Evolutionary conservation across 2,329 filamentous ascomycete species (phyloP).

Genomic region (Didymella keratinophila): DNA sequence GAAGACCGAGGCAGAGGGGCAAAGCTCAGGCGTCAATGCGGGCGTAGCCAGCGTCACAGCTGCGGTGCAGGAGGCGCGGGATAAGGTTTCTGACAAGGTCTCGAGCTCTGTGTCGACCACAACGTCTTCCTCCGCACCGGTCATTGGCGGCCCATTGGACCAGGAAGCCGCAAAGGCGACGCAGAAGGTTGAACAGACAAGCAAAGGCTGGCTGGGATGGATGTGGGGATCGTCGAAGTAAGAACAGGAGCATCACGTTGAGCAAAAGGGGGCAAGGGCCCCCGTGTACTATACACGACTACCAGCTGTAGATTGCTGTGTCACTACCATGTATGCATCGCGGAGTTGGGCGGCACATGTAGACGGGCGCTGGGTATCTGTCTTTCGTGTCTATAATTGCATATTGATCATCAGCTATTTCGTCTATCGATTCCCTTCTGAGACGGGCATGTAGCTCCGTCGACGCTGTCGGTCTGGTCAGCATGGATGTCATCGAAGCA

Average conservation of each 20-base stretch:
- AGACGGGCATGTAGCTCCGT: conserved; percentile 61
- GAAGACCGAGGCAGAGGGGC: conserved; percentile 36
- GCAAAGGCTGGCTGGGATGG: conserved; percentile 58
- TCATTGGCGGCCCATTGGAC: conserved; percentile 57
- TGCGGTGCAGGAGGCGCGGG: conserved; percentile 45
- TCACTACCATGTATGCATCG: conserved; percentile 45
- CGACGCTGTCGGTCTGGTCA: conserved; percentile 31
- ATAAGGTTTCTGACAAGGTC: conserved; percentile 17
- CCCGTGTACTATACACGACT: conserved; percentile 44
- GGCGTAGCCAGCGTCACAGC: conserved; percentile 35
- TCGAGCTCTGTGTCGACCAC: conserved; percentile 40
- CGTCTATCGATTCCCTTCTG: conserved; percentile 42
- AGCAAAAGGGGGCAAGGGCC: conserved; percentile 10
- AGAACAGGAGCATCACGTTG: conserved; percentile 26
- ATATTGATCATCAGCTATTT: conserved; percentile 11
- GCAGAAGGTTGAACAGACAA: conserved; percentile 46
- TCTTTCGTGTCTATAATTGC: conserved; percentile 39
- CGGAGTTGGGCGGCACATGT: conserved; percentile 38
- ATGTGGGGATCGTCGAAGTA: conserved; percentile 50
- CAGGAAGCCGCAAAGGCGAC: conserved; percentile 53
- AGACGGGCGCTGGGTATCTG: conserved; percentile 38
- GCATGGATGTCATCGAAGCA: background rate
- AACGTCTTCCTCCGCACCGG: conserved; percentile 36
- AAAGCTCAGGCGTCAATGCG: conserved; percentile 17
- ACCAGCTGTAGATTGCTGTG: conserved; percentile 46